Base-by-base conservation (phyloP, 345 rosid genomes). In the Rubroshorea leprosula region DNA sequence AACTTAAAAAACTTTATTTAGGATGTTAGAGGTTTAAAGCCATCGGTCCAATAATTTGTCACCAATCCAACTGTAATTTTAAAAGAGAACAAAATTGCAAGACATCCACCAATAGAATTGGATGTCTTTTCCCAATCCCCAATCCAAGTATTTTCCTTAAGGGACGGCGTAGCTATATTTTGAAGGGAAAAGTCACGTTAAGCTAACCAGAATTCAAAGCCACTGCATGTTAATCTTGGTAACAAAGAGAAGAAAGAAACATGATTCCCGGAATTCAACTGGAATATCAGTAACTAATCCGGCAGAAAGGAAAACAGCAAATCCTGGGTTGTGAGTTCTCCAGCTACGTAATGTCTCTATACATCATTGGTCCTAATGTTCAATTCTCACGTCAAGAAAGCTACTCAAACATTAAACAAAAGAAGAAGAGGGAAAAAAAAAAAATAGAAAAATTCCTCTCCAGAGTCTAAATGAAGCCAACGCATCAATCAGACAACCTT, bases 391-490 rank as follows among this genome's bases (percentile, higher is more conserved):
- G 35, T 29, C 35, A 29, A 9, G 35, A 9, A 41, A 8, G 16
- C 16, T 41, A 14, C 15, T 41, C 2, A 41, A 41, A 41, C 15
- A 2, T 14, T 41, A 41, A 4, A 13, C 6, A 6, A 44, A 44
- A 5, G 4, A 0, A 44, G 16, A 44, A 14, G 4, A 44, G 4
- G 0, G 47, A 1, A 44, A 7, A 14, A 14, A 44, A 27, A 23
- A 63, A 20, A 17, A 19, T 17, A 27, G 46, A 55, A 57, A 44
- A 24, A 13, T 65, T 6, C 41, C 18, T 9, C 21, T 22, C 16
- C 27, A 21, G 50, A 50, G 45, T 51, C 63, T 26, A 57, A 56
- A 50, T 39, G 23, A 21, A 14, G 7, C 52, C 18, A 35, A 57
- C 5, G 41, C 41, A 35, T 35, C 41, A 3, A 23, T 3, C 55